Evolutionary conservation across 2,329 filamentous ascomycete species (phyloP), one percentile per base, ranked within the genome.

Genomic region (Diaporthe amygdali): DNA sequence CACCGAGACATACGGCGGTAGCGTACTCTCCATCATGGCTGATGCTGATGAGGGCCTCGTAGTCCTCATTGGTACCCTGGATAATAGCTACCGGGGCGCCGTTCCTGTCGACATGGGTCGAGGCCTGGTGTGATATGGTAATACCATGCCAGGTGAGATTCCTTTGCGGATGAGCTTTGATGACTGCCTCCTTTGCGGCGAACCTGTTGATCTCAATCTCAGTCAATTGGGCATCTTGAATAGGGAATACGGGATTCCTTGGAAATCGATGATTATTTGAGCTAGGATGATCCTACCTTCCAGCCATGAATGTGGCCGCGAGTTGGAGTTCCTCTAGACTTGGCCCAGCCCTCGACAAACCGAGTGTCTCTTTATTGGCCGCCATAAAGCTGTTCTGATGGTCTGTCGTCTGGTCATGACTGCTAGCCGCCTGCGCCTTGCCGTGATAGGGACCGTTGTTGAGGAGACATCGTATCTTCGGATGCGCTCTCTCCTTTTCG

Each of bases 11-110:
- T 1, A 92, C 85, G 8, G 92, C 93, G 25, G 88, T 91, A 12
- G 94, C 94, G 81, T 95, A 97, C 9, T 94, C 92, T 2, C 89
- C 91, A 80, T 98, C 95, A 79, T 98, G 95, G 77, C 93, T 96
- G 76, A 98, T 97, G 72, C 92, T 96, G 54, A 97, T 79, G 76
- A 89, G 85, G 17, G 91, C 94, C 63, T 90, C 84, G 46, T 74
- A 66, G 54, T 69, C 68, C 15, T 71, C 80, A 39, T 75, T 70
- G 15, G 73, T 52, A 66, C 80, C 70, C 27, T 74, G 76, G 52
- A 70, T 51, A 7, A 71, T 71, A 44, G 72, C 55, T 20, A 51
- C 49, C 8, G 55, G 72, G 64, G 51, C 55, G 22, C 67, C 64
- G 20, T 47, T 69, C 10, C 71, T 54, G 41, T 66, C 69, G 46